Conservation (phyloP, 1,284 basidiomycete species). For the Rhodotorula sp. region DNA sequence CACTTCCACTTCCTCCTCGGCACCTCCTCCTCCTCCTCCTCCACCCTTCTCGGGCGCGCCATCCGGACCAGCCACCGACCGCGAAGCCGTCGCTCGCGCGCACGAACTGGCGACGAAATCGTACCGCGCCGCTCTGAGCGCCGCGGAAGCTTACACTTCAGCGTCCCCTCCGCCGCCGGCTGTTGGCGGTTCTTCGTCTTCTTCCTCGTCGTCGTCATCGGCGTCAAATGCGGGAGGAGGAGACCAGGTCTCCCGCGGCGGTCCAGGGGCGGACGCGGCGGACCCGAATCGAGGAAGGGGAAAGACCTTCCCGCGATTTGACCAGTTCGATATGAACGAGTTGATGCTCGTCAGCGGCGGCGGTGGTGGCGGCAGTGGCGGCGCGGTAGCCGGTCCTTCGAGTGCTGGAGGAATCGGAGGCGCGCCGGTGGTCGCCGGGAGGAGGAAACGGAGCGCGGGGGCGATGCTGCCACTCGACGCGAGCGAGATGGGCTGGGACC, state of each 20-base stretch:
- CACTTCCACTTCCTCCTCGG: background rate
- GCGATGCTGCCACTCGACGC: background rate
- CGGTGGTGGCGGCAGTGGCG: background rate
- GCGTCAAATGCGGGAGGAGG: too few relatives aligned
- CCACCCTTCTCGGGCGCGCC: too few relatives aligned
- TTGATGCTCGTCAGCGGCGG: too few relatives aligned
- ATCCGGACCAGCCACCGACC: background rate
- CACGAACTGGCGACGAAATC: background rate
- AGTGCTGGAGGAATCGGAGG: too few relatives aligned
- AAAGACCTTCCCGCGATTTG: too few relatives aligned
- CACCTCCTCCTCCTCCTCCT: too few relatives aligned
- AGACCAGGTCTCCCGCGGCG: too few relatives aligned
- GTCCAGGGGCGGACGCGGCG: too few relatives aligned
- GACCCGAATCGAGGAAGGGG: too few relatives aligned
- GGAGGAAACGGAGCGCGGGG: slow-evolving; percentile 1
- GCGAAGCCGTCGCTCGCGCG: background rate
- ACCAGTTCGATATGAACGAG: too few relatives aligned
- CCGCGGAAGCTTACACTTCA: background rate
- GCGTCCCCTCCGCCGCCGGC: background rate
- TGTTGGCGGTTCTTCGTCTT: too few relatives aligned
- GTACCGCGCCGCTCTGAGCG: background rate
- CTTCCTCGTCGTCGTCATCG: background rate
- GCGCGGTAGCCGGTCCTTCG: background rate
- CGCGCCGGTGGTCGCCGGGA: too few relatives aligned
- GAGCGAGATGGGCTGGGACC: background rate